A percentile compares a stretch with the other conserved stretches of the same genome.
phyloP scores from a whole-genome alignment of 495 filamentous ascomycete species.

The Penicillium pulvis region DNA sequence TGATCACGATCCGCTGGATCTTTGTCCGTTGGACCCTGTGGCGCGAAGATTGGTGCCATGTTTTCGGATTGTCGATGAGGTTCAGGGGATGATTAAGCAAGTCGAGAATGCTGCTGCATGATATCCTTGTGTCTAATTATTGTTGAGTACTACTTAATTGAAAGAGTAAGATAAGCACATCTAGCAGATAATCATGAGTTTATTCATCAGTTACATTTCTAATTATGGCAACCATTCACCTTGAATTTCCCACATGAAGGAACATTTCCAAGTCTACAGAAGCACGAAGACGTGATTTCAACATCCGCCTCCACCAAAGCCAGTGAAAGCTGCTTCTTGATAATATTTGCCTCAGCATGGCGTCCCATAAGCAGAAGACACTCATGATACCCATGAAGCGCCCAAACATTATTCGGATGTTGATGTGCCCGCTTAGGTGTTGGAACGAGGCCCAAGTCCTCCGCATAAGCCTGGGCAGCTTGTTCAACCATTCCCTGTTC shows the following conservation, averaged over 20 bases:
- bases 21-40: slow-evolving; percentile 27
- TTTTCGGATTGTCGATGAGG: slow-evolving; percentile 33
- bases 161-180: too few relatives aligned
- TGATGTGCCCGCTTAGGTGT: slow-evolving; percentile 57
- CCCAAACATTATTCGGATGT: slow-evolving; percentile 70
- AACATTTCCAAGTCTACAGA: slow-evolving; percentile 49
- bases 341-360: slow-evolving; percentile 47
- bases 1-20: slow-evolving; percentile 28
- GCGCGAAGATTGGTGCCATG: slow-evolving; percentile 26
- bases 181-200: too few relatives aligned
- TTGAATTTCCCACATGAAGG: slow-evolving; percentile 8
- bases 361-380: slow-evolving; percentile 56
- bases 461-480: slow-evolving; percentile 56
- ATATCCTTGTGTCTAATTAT: slow-evolving; percentile 9
- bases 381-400: slow-evolving; percentile 66
- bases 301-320: slow-evolving; percentile 62
- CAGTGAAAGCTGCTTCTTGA: slow-evolving; percentile 51
- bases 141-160: too few relatives aligned
- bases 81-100: slow-evolving; percentile 26
- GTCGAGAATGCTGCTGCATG: slow-evolving; percentile 21
- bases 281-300: slow-evolving; percentile 60
- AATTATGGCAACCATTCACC: slow-evolving; percentile 18
- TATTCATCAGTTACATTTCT: background rate
- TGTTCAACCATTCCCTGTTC: slow-evolving; percentile 61
- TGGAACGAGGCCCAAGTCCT: slow-evolving; percentile 60